Percentiles rank a stretch among this genome's conserved stretches.
phyloP scores from a whole-genome alignment of 1,139 yeast genomes.

The Keqinozyma sinolaborantium region DNA sequence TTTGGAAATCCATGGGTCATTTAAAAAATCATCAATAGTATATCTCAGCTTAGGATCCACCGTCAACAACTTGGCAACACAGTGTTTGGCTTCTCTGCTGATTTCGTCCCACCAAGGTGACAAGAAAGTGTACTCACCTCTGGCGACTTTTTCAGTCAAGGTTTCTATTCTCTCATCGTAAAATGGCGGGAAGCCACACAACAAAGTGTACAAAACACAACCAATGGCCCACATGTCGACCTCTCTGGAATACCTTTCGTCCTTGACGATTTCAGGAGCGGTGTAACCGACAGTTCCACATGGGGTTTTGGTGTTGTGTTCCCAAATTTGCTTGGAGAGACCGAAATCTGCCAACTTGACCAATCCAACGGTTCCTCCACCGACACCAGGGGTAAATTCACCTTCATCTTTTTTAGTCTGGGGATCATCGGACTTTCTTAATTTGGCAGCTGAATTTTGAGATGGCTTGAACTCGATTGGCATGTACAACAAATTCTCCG shows the following conservation, averaged over 20 bases:
- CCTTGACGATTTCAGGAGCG: conserved; percentile 59
- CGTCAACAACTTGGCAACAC: conserved; percentile 72
- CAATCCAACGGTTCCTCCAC: conserved; percentile 51
- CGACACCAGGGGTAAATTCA: conserved; percentile 41
- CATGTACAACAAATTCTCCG: conserved; percentile 50
- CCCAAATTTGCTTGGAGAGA: conserved; percentile 54
- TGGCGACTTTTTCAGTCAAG: conserved; percentile 56
- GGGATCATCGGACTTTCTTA: conserved; percentile 46
- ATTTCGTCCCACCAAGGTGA: conserved; percentile 68
- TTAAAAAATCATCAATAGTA: conserved; percentile 70
- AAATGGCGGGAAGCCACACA: conserved; percentile 64
- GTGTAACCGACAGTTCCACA: conserved; percentile 66
- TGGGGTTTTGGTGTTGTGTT: conserved; percentile 57
- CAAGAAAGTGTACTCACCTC: conserved; percentile 54
- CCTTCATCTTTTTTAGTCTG: conserved; percentile 51
- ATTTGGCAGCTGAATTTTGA: conserved; percentile 31
- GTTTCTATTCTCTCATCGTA: conserved; percentile 56
- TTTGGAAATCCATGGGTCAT: conserved; percentile 76
- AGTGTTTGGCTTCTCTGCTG: conserved; percentile 50
- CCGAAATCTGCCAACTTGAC: conserved; percentile 60
- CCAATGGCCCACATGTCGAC: conserved; percentile 68
- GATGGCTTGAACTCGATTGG: conserved; percentile 59
- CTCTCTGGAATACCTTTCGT: conserved; percentile 55
- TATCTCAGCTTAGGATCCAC: conserved; percentile 80
- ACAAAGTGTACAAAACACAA: conserved; percentile 55